Percentiles rank a stretch among this genome's conserved stretches.
These are phyloP conservation scores for Dissophora ornata DNA, from an alignment of 192 early-diverging fungal genomes.

Conservation along the genomic window DNA sequence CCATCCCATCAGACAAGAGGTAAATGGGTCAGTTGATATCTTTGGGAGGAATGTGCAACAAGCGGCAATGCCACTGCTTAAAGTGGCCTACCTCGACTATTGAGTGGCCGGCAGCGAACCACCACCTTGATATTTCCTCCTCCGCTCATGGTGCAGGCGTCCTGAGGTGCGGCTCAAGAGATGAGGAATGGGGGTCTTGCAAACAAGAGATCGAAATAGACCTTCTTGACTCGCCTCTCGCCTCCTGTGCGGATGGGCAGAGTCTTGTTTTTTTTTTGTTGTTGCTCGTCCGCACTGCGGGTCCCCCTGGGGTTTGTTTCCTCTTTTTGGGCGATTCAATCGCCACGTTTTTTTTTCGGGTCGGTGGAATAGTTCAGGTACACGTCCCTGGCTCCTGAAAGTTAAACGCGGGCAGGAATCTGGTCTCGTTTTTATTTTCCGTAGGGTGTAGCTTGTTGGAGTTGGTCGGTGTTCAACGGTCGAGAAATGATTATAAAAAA, in stretches of 20 bases:
- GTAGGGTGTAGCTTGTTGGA: too few species aligned
- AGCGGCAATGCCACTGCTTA: background rate
- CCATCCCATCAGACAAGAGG: too few species aligned
- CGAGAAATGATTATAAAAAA: too few species aligned
- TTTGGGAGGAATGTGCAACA: too few species aligned
- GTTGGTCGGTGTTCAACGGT: too few species aligned
- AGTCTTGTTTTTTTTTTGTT: too few species aligned
- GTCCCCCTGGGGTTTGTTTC: background rate
- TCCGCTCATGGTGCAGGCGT: conserved; percentile 42
- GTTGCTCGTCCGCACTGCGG: background rate
- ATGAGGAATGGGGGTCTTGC: background rate
- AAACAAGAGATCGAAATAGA: background rate
- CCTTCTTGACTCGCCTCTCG: too few species aligned
- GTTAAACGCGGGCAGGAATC: background rate
- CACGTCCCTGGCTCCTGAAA: conserved; percentile 21
- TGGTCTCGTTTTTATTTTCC: too few species aligned
- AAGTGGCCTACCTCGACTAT: conserved; percentile 66
- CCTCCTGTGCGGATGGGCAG: too few species aligned
- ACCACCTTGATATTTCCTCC: conserved; percentile 78
- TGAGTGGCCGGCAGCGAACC: conserved; percentile 83
- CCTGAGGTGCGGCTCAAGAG: too few species aligned
- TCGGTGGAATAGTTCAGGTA: conserved; percentile 4
- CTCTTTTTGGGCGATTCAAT: conserved; percentile 25
- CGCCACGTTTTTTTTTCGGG: background rate
- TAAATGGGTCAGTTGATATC: too few species aligned